These are phyloP conservation scores for Nitzschia sp. DNA, from an alignment of 108 stramenopile species.

Conservation along the genomic window DNA sequence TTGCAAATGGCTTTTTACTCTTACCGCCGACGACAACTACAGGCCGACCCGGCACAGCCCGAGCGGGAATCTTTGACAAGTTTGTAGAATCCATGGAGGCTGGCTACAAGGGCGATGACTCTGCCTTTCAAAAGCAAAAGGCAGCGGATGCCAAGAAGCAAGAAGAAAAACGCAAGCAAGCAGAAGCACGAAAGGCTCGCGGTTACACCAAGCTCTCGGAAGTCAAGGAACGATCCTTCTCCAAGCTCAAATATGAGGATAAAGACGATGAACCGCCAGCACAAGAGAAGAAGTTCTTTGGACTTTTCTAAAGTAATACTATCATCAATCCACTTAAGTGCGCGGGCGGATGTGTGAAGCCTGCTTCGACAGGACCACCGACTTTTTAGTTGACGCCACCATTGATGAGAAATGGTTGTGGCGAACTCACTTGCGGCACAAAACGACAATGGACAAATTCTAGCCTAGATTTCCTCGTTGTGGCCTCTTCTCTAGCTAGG, in stretches of 20 bases:
- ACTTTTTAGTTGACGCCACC: too few relatives aligned
- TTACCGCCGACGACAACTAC: not conserved
- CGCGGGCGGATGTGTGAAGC: too few relatives aligned
- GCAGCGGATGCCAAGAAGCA: not conserved
- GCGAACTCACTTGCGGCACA: too few relatives aligned
- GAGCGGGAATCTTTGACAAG: slow-evolving; percentile 6
- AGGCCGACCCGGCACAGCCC: not conserved
- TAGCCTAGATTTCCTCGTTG: too few relatives aligned
- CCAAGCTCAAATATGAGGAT: not conserved
- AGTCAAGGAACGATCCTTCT: not conserved
- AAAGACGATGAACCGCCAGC: not conserved
- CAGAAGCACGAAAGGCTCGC: not conserved
- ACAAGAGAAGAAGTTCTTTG: slow-evolving; percentile 12
- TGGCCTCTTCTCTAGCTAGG: too few relatives aligned
- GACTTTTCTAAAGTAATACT: slow-evolving; percentile 5
- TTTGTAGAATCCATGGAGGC: slow-evolving; percentile 11
- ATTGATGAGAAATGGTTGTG: too few relatives aligned
- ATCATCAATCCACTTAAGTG: too few relatives aligned
- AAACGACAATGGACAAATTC: too few relatives aligned
- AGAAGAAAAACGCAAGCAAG: not conserved
- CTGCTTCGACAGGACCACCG: too few relatives aligned
- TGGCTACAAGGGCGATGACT: slow-evolving; percentile 13
- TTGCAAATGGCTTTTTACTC: not conserved
- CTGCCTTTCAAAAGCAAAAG: slow-evolving; percentile 16
- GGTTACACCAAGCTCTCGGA: not conserved